A percentile compares a stretch with the other conserved stretches of the same genome.
phyloP scores from a whole-genome alignment of 345 rosid genomes.

The Acer saccharum region DNA sequence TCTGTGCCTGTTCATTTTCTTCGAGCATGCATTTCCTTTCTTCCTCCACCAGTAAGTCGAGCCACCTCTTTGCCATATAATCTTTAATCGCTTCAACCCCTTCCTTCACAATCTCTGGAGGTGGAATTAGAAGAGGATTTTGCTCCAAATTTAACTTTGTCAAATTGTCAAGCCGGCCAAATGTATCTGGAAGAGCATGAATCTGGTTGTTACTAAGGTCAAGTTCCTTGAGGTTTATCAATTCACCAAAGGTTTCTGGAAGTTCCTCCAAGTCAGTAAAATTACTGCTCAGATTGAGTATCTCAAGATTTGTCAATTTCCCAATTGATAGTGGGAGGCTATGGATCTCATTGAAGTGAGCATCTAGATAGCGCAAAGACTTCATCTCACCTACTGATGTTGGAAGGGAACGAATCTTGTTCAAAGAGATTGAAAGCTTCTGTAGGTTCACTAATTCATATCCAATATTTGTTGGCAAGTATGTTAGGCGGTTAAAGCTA shows the following conservation, averaged over 20 bases:
- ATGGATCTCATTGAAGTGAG: constrained; percentile 79
- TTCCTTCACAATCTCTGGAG: constrained; percentile 53
- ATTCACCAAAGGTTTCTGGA: constrained; percentile 75
- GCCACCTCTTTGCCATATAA: constrained; percentile 81
- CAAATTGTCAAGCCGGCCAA: constrained; percentile 76
- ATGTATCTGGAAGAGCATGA: constrained; percentile 74
- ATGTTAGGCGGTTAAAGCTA: constrained; percentile 74
- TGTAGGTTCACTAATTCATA: constrained; percentile 59
- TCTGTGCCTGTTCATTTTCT: constrained; percentile 46
- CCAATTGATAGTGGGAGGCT: constrained; percentile 71
- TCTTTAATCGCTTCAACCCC: constrained; percentile 75
- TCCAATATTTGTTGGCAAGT: constrained; percentile 90
- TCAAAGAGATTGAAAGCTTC: constrained; percentile 63
- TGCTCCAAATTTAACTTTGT: constrained; percentile 67
- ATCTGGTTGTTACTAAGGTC: constrained; percentile 92
- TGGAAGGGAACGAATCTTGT: constrained; percentile 78
- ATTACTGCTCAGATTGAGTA: constrained; percentile 70
- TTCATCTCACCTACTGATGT: constrained; percentile 74
- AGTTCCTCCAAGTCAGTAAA: constrained; percentile 78
- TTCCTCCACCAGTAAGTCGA: constrained; percentile 66
- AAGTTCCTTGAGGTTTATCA: constrained; percentile 77
- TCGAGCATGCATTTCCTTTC: constrained; percentile 55
- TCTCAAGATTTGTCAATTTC: constrained; percentile 66
- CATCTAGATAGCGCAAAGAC: constrained; percentile 64
- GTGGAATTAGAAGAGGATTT: constrained; percentile 78